Evolutionary conservation across 805 yeast genomes (phyloP).

Genomic region (Scheffersomyces coipomensis): DNA sequence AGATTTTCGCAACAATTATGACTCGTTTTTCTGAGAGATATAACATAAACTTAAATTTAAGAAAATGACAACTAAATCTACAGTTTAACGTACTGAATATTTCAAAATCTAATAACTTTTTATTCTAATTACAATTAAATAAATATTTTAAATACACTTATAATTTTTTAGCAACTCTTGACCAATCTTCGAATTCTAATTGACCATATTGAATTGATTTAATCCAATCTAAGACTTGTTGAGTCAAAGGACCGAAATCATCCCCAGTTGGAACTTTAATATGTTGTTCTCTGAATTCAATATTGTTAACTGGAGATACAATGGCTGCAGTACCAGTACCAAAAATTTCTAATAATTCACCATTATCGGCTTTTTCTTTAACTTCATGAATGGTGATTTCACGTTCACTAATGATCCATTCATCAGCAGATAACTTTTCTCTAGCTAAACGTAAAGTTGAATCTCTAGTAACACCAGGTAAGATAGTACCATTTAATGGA

Average conservation of each 20-base stretch:
- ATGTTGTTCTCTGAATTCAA: constrained; percentile 73
- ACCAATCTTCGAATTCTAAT: constrained; percentile 60
- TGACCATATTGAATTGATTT: constrained; percentile 87
- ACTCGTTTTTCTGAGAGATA: no score
- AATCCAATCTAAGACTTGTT: constrained; percentile 80
- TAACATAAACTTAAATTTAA: no score
- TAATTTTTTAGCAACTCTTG: constrained; percentile 28
- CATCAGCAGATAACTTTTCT: constrained; percentile 67
- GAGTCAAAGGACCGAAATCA: constrained; percentile 80
- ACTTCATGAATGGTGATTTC: constrained; percentile 80
- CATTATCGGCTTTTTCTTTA: constrained; percentile 69
- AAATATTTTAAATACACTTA: no score
- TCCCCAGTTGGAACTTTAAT: constrained; percentile 82
- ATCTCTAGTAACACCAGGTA: constrained; percentile 96
- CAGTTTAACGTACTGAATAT: no score
- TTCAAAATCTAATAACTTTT: no score
- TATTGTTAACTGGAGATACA: constrained; percentile 88
- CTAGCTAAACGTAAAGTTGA: constrained; percentile 77
- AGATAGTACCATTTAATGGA: constrained; percentile 94
- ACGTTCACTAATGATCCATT: constrained; percentile 86
- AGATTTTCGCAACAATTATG: no score
- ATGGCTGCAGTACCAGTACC: constrained; percentile 98
- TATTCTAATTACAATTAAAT: no score
- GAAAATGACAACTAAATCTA: no score
- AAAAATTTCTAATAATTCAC: constrained; percentile 89